Evolutionary conservation across 345 rosid genomes (phyloP), one percentile per base, ranked within the genome.

Genomic region (Populus pruinosa): DNA sequence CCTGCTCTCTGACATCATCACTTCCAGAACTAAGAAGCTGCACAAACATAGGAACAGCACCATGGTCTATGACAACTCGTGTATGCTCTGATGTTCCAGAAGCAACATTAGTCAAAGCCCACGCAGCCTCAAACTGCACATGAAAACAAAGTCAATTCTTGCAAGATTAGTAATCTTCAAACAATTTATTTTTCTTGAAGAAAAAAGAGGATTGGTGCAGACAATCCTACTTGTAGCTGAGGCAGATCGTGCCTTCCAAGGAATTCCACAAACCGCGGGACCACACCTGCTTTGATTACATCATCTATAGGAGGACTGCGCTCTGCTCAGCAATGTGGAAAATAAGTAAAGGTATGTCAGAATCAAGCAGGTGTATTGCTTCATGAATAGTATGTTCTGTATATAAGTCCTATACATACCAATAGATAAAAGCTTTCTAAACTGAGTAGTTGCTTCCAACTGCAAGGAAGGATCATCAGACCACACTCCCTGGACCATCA

Each of bases 231-330:
- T 80, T 83, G 86, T 50, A 80, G 50, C 21, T 80, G 83, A 11
- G 86, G 83, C 6, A 80, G 63, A 83, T 83, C 83, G 33, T 74
- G 74, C 77, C 81, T 61, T 50, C 71, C 81, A 67, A 83, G 86
- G 39, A 83, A 80, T 76, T 83, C 86, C 66, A 86, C 83, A 74
- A 86, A 86, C 65, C 78, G 80, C 36, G 88, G 88, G 36, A 86
- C 83, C 43, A 81, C 86, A 5, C 88, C 88, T 10, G 85, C 71
- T 77, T 72, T 73, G 75, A 86, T 81, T 61, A 86, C 86, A 67
- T 86, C 86, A n/a, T 83, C 85, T 43, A 86, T 83, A 1, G 86
- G 88, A 25, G 88, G 86, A 73, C 84, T 73, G 8, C 84, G 84
- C 73, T 83, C 88, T 85, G 81, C 81, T 65, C 75, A 64, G 29